Conservation (phyloP, 1,284 basidiomycete species). For the Testicularia cyperi region DNA sequence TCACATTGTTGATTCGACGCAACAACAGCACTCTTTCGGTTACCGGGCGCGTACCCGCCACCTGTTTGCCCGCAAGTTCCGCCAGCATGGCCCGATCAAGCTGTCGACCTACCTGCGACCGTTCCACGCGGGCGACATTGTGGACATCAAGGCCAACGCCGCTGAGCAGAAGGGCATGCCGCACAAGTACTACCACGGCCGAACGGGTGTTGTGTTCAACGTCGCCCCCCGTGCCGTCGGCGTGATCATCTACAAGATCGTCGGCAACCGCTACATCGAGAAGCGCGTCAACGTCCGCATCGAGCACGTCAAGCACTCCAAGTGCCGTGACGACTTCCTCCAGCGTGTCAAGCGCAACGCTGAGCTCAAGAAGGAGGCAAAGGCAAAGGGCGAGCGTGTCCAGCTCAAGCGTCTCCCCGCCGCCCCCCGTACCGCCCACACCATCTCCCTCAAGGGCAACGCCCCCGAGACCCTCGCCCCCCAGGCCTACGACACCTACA, state of each 20-base stretch:
- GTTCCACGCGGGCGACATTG: slow-evolving; percentile 96
- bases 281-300: slow-evolving; percentile 99
- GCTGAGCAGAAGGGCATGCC: slow-evolving; percentile 99
- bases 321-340: slow-evolving; percentile 97
- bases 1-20: background rate
- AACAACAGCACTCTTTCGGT: slow-evolving; percentile 91
- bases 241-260: slow-evolving; percentile 97
- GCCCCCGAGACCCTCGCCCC: slow-evolving; percentile 89
- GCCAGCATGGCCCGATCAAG: slow-evolving; percentile 88
- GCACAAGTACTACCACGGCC: slow-evolving; percentile 77
- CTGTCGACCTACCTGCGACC: slow-evolving; percentile 88
- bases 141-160: slow-evolving; percentile 99
- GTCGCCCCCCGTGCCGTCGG: slow-evolving; percentile 92
- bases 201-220: slow-evolving; percentile 98
- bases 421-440: slow-evolving; percentile 78
- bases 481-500: slow-evolving; percentile 68
- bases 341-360: slow-evolving; percentile 94
- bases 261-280: slow-evolving; percentile 98
- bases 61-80: slow-evolving; percentile 71
- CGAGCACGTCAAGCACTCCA: slow-evolving; percentile 97
- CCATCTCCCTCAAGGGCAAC: slow-evolving; percentile 75
- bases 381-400: slow-evolving; percentile 70
- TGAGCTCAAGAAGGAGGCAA: slow-evolving; percentile 76
- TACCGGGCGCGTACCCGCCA: slow-evolving; percentile 99
- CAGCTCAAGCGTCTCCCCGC: slow-evolving; percentile 83